A percentile compares a stretch with the other conserved stretches of the same genome.
phyloP scores from a whole-genome alignment of 2,329 filamentous ascomycete species.

The Dactylellina sp. region DNA sequence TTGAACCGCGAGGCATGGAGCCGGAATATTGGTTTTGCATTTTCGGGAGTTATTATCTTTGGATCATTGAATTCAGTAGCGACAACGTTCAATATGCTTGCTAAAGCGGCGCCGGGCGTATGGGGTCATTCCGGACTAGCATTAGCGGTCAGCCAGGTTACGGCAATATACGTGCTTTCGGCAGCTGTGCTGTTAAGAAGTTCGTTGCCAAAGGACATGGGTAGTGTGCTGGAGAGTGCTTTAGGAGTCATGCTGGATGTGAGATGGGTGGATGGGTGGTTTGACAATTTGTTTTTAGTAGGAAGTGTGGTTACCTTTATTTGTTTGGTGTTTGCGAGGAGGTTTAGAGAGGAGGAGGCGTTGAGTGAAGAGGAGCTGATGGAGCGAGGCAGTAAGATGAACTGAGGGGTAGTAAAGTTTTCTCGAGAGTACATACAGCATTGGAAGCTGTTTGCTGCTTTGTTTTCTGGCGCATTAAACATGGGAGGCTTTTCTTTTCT shows the following conservation, averaged over 20 bases:
- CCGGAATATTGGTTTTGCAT: slow-evolving; percentile 83
- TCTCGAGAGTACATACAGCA: not conserved
- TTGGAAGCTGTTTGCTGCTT: not conserved
- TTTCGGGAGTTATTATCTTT: slow-evolving; percentile 84
- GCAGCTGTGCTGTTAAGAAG: slow-evolving; percentile 80
- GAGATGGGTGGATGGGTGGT: slow-evolving; percentile 82
- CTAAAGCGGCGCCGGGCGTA: slow-evolving; percentile 75
- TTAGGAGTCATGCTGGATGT: slow-evolving; percentile 80
- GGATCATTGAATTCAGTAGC: slow-evolving; percentile 83
- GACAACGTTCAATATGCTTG: slow-evolving; percentile 86
- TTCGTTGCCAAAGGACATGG: slow-evolving; percentile 81
- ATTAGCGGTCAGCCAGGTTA: slow-evolving; percentile 81
- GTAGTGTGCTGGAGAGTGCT: slow-evolving; percentile 80
- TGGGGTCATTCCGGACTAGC: slow-evolving; percentile 71
- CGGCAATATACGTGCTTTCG: slow-evolving; percentile 86
- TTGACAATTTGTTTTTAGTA: slow-evolving; percentile 83
- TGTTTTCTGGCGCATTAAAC: not conserved
- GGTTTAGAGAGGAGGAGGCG: slow-evolving; percentile 38
- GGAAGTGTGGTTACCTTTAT: slow-evolving; percentile 45
- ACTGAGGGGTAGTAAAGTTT: slow-evolving; percentile 10
- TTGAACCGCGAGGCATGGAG: slow-evolving; percentile 86
- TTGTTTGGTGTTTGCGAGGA: slow-evolving; percentile 31
- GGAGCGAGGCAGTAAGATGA: slow-evolving; percentile 55
- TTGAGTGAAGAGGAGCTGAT: slow-evolving; percentile 47
- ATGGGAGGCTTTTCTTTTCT: not conserved